Evolutionary conservation across 2,329 filamentous ascomycete species (phyloP), one percentile per base, ranked within the genome.

Genomic region (Cytospora piceicola): DNA sequence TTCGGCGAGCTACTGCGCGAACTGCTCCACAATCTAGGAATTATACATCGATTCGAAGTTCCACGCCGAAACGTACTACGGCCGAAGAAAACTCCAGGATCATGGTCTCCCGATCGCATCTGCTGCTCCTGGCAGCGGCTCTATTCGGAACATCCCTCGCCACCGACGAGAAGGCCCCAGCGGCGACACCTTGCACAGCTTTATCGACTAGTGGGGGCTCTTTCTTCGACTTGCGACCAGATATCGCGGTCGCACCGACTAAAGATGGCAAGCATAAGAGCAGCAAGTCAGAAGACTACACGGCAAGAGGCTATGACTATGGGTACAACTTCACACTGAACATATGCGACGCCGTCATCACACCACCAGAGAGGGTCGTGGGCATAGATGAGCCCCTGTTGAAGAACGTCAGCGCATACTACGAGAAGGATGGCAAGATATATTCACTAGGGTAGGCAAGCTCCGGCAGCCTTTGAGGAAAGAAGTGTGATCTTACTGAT

Each of bases 281-380:
- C 17, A 75, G 74, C 32, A 76, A 78, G 14, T 77, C 77, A 12
- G 77, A 79, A 36, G 85, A 88, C 73, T 88, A 88, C 75, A 83
- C 87, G 69, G 87, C 90, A 9, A 85, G 85, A 66, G 92, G 92
- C 39, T 90, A 88, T 75, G 92, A 94, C 77, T 92, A 93, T 71
- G 87, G 86, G 69, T 86, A 87, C 69, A 94, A 94, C 79, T 95
- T 95, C 73, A 94, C 91, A 2, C 75, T 94, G 72, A 95, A 95
- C 78, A 89, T 95, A 71, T 95, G 92, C 79, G 88, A 84, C 42
- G 82, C 90, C 1, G 90, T 94, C n/a, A 84, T 93, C 20, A 86
- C 90, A 71, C 80, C 85, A 20, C 80, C 90, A 24, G 79, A 83
- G 53, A 81, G 87, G 68, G 85, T 91, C 12, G 83, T 85, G 14